These are phyloP conservation scores for Dictyostelium brefeldianum DNA, from an alignment of 78 protist genomes.

Conservation along the genomic window DNA sequence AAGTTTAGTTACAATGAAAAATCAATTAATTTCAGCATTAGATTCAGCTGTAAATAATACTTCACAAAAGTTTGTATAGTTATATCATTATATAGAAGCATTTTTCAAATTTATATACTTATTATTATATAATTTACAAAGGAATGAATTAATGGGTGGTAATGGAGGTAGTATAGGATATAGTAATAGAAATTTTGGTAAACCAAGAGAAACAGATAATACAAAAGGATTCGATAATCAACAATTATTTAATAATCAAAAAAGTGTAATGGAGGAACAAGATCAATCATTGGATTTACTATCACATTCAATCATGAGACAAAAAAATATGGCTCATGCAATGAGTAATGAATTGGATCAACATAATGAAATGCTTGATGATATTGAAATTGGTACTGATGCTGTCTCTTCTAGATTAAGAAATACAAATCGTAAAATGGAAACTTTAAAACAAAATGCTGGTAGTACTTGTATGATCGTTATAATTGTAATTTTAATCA, in stretches of 20 bases:
- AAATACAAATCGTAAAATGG: slow-evolving; percentile 55
- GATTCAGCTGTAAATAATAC: slow-evolving; percentile 50
- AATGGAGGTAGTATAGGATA: slow-evolving; percentile 3
- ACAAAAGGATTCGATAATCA: slow-evolving; percentile 33
- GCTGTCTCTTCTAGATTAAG: neutral
- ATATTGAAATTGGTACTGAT: slow-evolving; percentile 76
- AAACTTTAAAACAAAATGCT: slow-evolving; percentile 42
- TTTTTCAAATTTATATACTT: neutral
- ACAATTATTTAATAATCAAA: slow-evolving; percentile 16
- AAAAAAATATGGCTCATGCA: slow-evolving; percentile 46
- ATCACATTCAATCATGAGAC: slow-evolving; percentile 36
- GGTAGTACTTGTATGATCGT: slow-evolving; percentile 73
- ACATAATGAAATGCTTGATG: slow-evolving; percentile 65
- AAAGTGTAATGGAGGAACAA: slow-evolving; percentile 39
- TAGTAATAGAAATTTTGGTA: slow-evolving; percentile 32
- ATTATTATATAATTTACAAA: neutral
- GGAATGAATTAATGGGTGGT: slow-evolving; percentile 53
- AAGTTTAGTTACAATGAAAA: slow-evolving; percentile 28
- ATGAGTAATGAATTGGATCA: slow-evolving; percentile 49
- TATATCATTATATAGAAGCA: neutral
- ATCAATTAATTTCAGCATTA: slow-evolving; percentile 26
- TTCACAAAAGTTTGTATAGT: neutral
- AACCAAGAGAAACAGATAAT: slow-evolving; percentile 53
- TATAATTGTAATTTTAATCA: slow-evolving; percentile 56
- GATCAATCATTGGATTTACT: slow-evolving; percentile 59